phyloP scores from a whole-genome alignment of 305 asterid species.

The Coffea humblotiana region DNA sequence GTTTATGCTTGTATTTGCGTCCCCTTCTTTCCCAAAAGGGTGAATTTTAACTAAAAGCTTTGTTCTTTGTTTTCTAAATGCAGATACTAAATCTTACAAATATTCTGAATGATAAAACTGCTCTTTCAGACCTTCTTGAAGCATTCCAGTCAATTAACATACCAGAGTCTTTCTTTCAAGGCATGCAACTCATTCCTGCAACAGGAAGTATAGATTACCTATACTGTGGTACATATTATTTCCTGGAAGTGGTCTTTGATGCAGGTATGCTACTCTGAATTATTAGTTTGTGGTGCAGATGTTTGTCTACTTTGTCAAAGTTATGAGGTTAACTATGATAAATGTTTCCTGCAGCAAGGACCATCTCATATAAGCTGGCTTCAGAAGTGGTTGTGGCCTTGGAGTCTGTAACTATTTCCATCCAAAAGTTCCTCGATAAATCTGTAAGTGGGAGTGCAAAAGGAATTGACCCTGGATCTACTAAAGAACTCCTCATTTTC shows the following conservation, averaged over 20 bases:
- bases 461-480: conserved; percentile 36
- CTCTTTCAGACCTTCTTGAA: conserved; percentile 61
- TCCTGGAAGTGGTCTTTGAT: conserved; percentile 58
- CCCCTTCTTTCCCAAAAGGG: not conserved
- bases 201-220: conserved; percentile 62
- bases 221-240: conserved; percentile 64
- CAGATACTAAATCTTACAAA: conserved; percentile 68
- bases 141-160: conserved; percentile 65
- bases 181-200: conserved; percentile 54
- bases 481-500: conserved; percentile 52
- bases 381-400: conserved; percentile 69
- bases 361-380: conserved; percentile 72
- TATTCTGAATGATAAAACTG: conserved; percentile 49
- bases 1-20: not conserved
- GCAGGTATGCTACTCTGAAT: conserved; percentile 48
- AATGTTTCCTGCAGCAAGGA: conserved; percentile 52
- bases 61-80: conserved; percentile 26
- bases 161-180: conserved; percentile 51
- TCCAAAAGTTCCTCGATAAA: conserved; percentile 46
- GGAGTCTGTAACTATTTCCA: conserved; percentile 53
- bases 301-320: conserved; percentile 5
- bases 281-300: not conserved
- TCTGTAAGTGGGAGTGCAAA: conserved; percentile 41
- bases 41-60: conserved; percentile 6
- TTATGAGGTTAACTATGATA: conserved; percentile 4